Evolutionary conservation across 2,329 filamentous ascomycete species (phyloP), one percentile per base, ranked within the genome.

Genomic region (Sphaceloma murrayae): DNA sequence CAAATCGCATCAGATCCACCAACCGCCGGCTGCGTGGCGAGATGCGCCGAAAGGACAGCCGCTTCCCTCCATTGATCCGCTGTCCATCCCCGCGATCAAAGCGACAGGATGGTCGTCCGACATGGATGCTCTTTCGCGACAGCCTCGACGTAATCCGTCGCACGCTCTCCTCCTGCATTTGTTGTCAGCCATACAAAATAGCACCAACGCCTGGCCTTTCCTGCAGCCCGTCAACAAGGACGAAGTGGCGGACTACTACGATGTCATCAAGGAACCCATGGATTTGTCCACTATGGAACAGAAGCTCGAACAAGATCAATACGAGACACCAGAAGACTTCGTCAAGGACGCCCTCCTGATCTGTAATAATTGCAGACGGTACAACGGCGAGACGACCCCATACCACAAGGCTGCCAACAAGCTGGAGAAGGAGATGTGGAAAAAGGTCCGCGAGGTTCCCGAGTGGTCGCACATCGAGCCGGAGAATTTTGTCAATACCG

Each of bases 261-360:
- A 94, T 48, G 88, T 96, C 49, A 98, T 98, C 69, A 88, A 88
- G 59, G 84, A 94, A 62, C 91, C 91, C 26, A 98, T 98, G 91
- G 91, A 95, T 59, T 71, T 95, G 36, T 81, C 77, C 36, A 95
- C 88, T 14, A 96, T 98, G 89, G 91, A 96, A 64, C 79, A 78
- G 54, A 94, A 94, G 64, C 81, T 95, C 51, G 88, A 96, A 58
- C 85, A 86, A 29, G 91, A 96, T 64, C 77, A 89, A 57, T 98
- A 98, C 59, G 76, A 79, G 11, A 87, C 78, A 0, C 89, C 91
- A 0, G 87, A 96, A 58, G 91, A 96, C 56, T 95, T 98, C 55
- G 80, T 89, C 66, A 77, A 74, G 51, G 91, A 98, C 60, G 85
- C 88, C 7, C 81, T 80, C 58, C 75, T 96, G 56, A 80, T 98